These are phyloP conservation scores for Ophiocordyceps unilateralis DNA, from an alignment of 2,329 filamentous ascomycete genomes.

Conservation along the genomic window DNA sequence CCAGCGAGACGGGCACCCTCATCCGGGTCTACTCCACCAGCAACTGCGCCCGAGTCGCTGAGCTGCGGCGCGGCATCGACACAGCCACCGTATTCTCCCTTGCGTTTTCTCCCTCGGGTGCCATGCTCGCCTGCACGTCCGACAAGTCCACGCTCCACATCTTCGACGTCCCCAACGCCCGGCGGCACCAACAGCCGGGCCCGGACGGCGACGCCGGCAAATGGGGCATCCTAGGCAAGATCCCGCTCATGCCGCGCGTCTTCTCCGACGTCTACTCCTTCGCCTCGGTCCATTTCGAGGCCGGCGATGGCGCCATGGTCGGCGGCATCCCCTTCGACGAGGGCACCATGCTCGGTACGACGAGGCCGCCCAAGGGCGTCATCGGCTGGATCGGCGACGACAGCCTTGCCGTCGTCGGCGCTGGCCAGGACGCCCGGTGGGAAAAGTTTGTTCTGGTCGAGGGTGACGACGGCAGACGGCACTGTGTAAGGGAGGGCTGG, in stretches of 20 bases:
- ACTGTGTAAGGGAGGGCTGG: constrained; percentile 61
- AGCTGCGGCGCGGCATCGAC: constrained; percentile 79
- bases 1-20: constrained; percentile 79
- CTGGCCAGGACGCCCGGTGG: constrained; percentile 68
- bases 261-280: constrained; percentile 88
- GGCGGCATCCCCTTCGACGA: constrained; percentile 26
- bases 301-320: constrained; percentile 51
- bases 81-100: constrained; percentile 75
- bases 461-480: constrained; percentile 47
- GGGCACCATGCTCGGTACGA: constrained; percentile 28
- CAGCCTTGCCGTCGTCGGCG: constrained; percentile 59
- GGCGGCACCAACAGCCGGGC: constrained; percentile 16
- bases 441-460: constrained; percentile 67
- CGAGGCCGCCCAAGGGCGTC: constrained; percentile 58
- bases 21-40: constrained; percentile 70
- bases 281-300: constrained; percentile 63
- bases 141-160: constrained; percentile 94
- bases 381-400: constrained; percentile 70
- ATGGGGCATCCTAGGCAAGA: constrained; percentile 71
- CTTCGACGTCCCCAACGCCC: constrained; percentile 60
- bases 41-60: constrained; percentile 64
- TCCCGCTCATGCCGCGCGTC: constrained; percentile 69
- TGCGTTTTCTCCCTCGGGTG: constrained; percentile 68
- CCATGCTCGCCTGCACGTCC: constrained; percentile 74
- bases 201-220: constrained; percentile 43